Evolutionary conservation across 148 eudicot genomes (phyloP), one percentile per base, ranked within the genome.

Genomic region (Limonium bicolor): DNA sequence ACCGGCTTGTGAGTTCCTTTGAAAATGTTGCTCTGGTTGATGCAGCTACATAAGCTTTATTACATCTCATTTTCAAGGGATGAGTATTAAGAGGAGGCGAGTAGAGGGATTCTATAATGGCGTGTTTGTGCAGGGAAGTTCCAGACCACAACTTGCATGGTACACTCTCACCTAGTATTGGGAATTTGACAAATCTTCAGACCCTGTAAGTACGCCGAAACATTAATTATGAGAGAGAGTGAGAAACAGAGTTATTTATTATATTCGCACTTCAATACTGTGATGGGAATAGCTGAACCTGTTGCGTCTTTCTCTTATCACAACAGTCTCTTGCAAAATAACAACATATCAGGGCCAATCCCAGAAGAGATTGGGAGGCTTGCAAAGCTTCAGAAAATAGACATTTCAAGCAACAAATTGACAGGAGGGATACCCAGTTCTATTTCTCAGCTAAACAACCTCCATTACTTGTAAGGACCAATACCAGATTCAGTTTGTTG

Each of bases 121-220:
- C 10, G 14, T 57, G n/a, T 5, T 46, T 31, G 7, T 59, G 60
- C 83, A 90, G 97, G 61, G 84, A 80, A 51, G 66, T 52, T 45
- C 97, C 97, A 47, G 84, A 93, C 66, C 95, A 84, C 55, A 67
- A 64, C 26, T 71, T 90, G 51, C 75, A 82, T 1, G 97, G 95
- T 21, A 58, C 30, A 0, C 85, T 90, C 30, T 90, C 97, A 1
- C 68, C 73, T 15, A 80, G 79, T 50, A 80, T 90, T 29, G 87
- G 87, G 42, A 90, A 90, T 56, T 73, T 90, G 76, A 90, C 95
- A 30, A 77, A 84, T 56, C 87, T 90, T 23, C 86, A 73, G 57
- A 65, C 51, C n/a, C 51, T 90, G 95, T 90, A 63, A 74, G 95
- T 68, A 46, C 49, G 38, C 6, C 3, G 16, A 25, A 36, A 33